A percentile compares a stretch with the other conserved stretches of the same genome.
These are phyloP conservation scores for Penicillium sp. DNA, from an alignment of 2,329 filamentous ascomycete genomes.

Conservation along the genomic window DNA sequence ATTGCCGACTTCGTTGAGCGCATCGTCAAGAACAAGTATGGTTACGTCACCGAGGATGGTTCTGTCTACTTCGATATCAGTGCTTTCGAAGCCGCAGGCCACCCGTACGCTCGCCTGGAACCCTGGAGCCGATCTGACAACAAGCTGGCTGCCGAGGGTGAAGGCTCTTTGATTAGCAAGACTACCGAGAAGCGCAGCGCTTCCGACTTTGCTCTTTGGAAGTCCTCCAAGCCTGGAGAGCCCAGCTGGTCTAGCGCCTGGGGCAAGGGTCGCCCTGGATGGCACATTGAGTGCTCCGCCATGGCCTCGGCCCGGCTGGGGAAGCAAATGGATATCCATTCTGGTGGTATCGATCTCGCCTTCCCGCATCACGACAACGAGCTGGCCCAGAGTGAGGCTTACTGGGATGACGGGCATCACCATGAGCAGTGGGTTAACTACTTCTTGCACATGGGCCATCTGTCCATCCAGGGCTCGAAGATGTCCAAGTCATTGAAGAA, in stretches of 20 bases:
- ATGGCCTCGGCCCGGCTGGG: constrained; percentile 93
- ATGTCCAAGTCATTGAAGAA: constrained; percentile 98
- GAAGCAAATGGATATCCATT: constrained; percentile 85
- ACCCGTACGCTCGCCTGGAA: constrained; percentile 80
- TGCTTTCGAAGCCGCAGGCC: constrained; percentile 80
- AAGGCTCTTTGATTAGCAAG: constrained; percentile 71
- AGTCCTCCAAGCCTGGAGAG: constrained; percentile 87
- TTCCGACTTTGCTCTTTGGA: constrained; percentile 92
- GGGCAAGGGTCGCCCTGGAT: constrained; percentile 85
- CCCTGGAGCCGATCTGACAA: constrained; percentile 85
- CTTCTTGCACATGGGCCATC: constrained; percentile 92
- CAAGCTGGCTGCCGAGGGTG: constrained; percentile 81
- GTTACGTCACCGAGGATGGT: constrained; percentile 72
- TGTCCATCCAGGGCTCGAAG: constrained; percentile 86
- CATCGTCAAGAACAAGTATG: constrained; percentile 83
- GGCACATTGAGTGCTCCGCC: constrained; percentile 96
- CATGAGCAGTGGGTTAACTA: constrained; percentile 85
- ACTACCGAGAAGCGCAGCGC: constrained; percentile 69
- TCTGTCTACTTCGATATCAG: constrained; percentile 94
- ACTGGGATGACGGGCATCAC: constrained; percentile 54
- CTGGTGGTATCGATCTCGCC: constrained; percentile 84
- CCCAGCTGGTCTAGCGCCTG: constrained; percentile 86
- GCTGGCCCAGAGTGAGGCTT: constrained; percentile 86
- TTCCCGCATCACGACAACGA: constrained; percentile 96
- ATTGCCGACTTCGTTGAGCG: constrained; percentile 83